Evolutionary conservation across 1,284 basidiomycete species (phyloP).

Genomic region (Ganoderma lucidum): DNA sequence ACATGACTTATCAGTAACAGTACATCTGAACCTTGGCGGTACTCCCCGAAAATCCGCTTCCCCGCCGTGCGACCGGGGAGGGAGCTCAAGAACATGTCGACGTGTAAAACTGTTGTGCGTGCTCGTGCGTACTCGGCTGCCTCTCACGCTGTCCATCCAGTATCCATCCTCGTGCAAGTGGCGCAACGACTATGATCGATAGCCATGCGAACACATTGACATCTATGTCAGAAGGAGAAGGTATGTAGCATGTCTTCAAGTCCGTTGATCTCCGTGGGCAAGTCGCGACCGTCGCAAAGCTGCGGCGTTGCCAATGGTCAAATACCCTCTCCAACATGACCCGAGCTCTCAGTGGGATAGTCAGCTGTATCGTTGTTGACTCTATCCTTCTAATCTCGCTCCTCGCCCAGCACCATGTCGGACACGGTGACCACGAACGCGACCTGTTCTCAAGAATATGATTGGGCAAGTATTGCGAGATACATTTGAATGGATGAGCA

Average conservation of each 20-base stretch:
- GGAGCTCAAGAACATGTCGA: background rate
- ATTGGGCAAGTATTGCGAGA: background rate
- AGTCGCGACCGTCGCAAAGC: background rate
- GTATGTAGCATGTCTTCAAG: background rate
- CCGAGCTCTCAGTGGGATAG: background rate
- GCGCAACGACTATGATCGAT: background rate
- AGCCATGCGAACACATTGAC: background rate
- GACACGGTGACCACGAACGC: conserved; percentile 1
- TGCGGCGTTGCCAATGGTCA: background rate
- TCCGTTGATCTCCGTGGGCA: background rate
- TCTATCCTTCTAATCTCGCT: background rate
- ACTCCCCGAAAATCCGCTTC: background rate
- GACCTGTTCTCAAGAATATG: background rate
- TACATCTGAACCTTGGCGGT: too few relatives aligned
- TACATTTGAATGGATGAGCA: background rate
- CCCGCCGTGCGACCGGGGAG: background rate
- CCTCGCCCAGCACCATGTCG: background rate
- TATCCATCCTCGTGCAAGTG: too few relatives aligned
- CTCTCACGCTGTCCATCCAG: background rate
- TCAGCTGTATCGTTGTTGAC: too few relatives aligned
- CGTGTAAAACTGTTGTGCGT: background rate
- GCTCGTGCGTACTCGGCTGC: too few relatives aligned
- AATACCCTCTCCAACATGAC: background rate
- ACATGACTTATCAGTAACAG: too few relatives aligned
- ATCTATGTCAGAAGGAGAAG: background rate